phyloP scores from a whole-genome alignment of 176 grass and related monocot genomes.

The Triticum turgidum region DNA sequence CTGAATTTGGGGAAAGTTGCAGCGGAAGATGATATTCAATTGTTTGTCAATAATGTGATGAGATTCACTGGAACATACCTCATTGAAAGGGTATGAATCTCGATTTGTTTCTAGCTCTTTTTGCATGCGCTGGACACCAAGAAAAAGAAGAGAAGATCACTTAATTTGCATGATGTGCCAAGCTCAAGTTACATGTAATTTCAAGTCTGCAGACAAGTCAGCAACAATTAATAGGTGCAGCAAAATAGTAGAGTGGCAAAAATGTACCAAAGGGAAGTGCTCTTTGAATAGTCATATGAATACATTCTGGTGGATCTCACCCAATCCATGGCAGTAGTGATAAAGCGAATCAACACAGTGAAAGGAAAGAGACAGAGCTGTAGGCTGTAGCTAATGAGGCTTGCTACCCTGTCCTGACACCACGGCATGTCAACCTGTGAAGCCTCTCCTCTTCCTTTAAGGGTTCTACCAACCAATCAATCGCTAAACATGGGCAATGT shows the following conservation, averaged over 20 bases:
- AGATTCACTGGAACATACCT: constrained; percentile 34
- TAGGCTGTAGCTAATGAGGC: too few species aligned
- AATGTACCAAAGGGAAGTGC: not conserved
- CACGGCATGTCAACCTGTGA: too few species aligned
- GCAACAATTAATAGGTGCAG: not conserved
- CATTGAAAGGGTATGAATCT: constrained; percentile 42
- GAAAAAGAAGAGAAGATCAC: constrained; percentile 3
- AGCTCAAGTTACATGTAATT: not conserved
- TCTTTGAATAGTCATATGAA: too few species aligned
- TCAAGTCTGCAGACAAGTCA: not conserved
- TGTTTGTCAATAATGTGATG: not conserved
- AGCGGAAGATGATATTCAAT: not conserved
- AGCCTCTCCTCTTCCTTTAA: too few species aligned
- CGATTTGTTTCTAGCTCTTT: constrained; percentile 40
- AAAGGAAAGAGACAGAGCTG: too few species aligned
- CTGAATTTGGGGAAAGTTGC: not conserved
- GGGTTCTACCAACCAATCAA: too few species aligned
- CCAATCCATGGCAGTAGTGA: not conserved
- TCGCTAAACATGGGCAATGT: too few species aligned
- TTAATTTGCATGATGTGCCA: not conserved
- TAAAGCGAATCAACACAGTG: too few species aligned
- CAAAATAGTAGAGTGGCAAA: not conserved
- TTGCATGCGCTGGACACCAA: constrained; percentile 43
- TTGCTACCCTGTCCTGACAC: too few species aligned
- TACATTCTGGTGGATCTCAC: not conserved